Conservation (phyloP, 2,329 filamentous ascomycete genomes). For the Monilinia aucupariae region DNA sequence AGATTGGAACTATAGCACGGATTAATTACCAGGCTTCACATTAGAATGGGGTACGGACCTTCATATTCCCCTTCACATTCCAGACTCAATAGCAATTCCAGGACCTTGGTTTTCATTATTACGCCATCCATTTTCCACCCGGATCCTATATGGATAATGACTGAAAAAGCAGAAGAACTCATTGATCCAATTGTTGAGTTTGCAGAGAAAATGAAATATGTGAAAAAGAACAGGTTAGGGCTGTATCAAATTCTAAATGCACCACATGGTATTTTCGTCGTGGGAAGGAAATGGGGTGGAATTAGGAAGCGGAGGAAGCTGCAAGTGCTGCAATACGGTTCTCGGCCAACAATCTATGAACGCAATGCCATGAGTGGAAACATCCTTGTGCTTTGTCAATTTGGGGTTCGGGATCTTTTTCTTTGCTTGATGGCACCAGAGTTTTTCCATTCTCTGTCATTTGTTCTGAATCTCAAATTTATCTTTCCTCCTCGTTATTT, state of each 20-base stretch:
- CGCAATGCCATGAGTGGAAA: neutral
- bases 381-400: too few relatives aligned
- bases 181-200: constrained; percentile 38
- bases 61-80: too few relatives aligned
- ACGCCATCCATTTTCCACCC: constrained; percentile 37
- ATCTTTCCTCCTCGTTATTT: too few relatives aligned
- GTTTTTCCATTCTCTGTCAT: too few relatives aligned
- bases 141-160: constrained; percentile 40
- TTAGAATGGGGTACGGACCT: constrained; percentile 39
- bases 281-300: constrained; percentile 40
- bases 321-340: constrained; percentile 8
- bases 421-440: too few relatives aligned
- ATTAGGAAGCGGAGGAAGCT: constrained; percentile 34
- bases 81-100: too few relatives aligned
- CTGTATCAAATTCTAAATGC: constrained; percentile 39
- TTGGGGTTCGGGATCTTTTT: too few relatives aligned
- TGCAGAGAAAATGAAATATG: constrained; percentile 35
- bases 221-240: constrained; percentile 39
- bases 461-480: too few relatives aligned
- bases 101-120: constrained; percentile 39
- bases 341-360: neutral
- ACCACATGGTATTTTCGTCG: constrained; percentile 43
- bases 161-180: constrained; percentile 40
- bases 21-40: constrained; percentile 40
- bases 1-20: constrained; percentile 31